Evolutionary conservation across 2,329 filamentous ascomycete genomes (phyloP).

Genomic region (Botryosphaeria dothidea): DNA sequence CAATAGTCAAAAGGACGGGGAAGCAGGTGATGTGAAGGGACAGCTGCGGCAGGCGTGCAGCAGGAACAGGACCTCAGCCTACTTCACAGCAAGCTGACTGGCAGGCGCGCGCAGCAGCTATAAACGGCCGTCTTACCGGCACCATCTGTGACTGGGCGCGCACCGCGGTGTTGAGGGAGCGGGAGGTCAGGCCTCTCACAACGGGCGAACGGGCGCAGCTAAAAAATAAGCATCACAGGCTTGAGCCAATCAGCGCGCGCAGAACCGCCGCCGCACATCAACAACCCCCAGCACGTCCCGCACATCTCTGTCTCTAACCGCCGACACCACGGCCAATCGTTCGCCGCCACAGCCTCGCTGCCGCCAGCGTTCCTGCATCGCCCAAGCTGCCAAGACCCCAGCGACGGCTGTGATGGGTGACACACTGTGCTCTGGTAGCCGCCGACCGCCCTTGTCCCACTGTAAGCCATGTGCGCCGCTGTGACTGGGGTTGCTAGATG

Average conservation of each 20-base stretch:
- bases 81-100: background rate
- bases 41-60: background rate
- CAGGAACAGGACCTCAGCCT: background rate
- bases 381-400: background rate
- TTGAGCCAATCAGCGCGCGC: conserved; percentile 1
- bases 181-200: background rate
- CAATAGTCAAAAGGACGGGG: background rate
- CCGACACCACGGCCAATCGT: conserved; percentile 4
- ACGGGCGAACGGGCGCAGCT: background rate
- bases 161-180: background rate
- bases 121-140: background rate
- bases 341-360: conserved; percentile 1
- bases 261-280: background rate
- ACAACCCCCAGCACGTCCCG: conserved; percentile 2
- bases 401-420: background rate
- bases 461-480: conserved; percentile 1
- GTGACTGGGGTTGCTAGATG: background rate
- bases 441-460: background rate
- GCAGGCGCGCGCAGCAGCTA: background rate
- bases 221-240: conserved; percentile 14
- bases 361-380: conserved; percentile 13
- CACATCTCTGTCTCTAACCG: conserved; percentile 8
- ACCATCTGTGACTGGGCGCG: background rate
- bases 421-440: conserved; percentile 3
- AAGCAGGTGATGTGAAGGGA: background rate